Conservation (phyloP, 306 rosid species). For the Carpinus viminea region DNA sequence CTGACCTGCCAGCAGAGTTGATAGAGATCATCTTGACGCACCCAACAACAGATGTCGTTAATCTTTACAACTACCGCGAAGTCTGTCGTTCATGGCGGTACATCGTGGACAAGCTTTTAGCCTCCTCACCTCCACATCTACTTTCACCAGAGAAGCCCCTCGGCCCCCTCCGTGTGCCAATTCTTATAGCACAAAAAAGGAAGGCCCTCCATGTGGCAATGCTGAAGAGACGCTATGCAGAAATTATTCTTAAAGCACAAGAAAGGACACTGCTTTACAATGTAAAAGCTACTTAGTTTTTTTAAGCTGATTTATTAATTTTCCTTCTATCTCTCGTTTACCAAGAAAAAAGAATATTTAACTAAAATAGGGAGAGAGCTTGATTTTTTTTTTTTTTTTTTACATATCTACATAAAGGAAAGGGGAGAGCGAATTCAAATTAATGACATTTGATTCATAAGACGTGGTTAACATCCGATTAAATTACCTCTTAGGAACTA, state of each 20-base stretch:
- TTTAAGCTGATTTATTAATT: too few species aligned
- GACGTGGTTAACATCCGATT: too few species aligned
- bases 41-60: background rate
- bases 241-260: conserved; percentile 88
- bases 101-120: background rate
- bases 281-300: conserved; percentile 30
- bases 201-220: conserved; percentile 93
- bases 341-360: too few species aligned
- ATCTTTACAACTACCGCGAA: background rate
- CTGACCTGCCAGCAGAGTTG: background rate
- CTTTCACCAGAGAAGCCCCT: conserved; percentile 50
- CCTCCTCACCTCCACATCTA: background rate
- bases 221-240: conserved; percentile 91
- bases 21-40: background rate
- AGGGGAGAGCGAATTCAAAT: too few species aligned
- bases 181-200: too few species aligned
- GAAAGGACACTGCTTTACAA: conserved; percentile 68
- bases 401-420: too few species aligned
- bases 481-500: too few species aligned
- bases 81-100: background rate
- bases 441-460: too few species aligned
- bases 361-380: too few species aligned
- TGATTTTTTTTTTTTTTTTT: too few species aligned
- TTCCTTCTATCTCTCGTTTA: too few species aligned
- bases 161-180: too few species aligned